Conservation (phyloP, 2,329 filamentous ascomycete genomes). For the Colletotrichum spinosum region DNA sequence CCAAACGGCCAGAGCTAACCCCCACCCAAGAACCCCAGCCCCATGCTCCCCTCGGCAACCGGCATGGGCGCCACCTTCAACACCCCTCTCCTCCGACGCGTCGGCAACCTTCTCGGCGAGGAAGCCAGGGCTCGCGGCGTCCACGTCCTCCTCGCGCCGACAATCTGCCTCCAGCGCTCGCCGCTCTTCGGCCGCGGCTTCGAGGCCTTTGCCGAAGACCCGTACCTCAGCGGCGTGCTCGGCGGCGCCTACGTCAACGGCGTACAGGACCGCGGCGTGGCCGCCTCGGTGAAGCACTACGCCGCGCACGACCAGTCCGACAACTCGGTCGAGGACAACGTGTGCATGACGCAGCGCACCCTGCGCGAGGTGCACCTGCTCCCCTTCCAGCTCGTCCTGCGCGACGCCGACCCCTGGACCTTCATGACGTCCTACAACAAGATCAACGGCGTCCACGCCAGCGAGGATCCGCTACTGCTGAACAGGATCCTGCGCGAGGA, state of each 20-base stretch:
- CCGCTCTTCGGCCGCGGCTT: conserved; percentile 61
- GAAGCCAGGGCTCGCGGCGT: conserved; percentile 70
- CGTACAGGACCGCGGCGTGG: conserved; percentile 55
- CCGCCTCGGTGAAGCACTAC: conserved; percentile 60
- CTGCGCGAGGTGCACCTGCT: conserved; percentile 64
- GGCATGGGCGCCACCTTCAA: conserved; percentile 72
- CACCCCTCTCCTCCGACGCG: conserved; percentile 63
- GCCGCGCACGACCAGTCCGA: conserved; percentile 46
- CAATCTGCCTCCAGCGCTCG: conserved; percentile 60
- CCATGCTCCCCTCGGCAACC: conserved; percentile 41
- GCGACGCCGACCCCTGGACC: conserved; percentile 62
- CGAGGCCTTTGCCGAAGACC: conserved; percentile 61
- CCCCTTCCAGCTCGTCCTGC: conserved; percentile 67
- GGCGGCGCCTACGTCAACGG: conserved; percentile 57
- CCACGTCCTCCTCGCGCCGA: conserved; percentile 77
- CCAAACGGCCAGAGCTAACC: not conserved
- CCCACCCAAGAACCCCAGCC: conserved; percentile 34
- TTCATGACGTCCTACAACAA: conserved; percentile 72
- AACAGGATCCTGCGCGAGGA: conserved; percentile 64
- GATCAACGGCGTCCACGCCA: conserved; percentile 67
- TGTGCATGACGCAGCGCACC: conserved; percentile 45
- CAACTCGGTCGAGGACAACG: conserved; percentile 40
- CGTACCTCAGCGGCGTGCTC: conserved; percentile 57
- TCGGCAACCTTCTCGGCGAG: conserved; percentile 69
- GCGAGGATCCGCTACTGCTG: conserved; percentile 63